These are phyloP conservation scores for Tuber melanosporum DNA, from an alignment of 495 filamentous ascomycete genomes.

Conservation along the genomic window DNA sequence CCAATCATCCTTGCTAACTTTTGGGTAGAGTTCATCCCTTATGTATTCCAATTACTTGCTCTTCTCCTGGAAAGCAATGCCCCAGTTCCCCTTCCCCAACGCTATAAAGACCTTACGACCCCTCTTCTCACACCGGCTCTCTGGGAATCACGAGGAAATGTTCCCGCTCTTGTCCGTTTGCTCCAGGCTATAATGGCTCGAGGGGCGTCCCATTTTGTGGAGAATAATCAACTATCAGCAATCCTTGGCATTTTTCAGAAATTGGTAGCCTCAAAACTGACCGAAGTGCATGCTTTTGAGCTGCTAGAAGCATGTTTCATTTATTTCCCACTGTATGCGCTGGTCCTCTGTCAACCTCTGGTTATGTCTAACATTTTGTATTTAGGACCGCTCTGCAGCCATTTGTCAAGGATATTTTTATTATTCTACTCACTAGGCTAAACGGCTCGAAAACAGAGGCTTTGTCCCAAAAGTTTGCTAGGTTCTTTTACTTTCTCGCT, in stretches of 20 bases:
- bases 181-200: slow-evolving; percentile 77
- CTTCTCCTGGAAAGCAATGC: slow-evolving; percentile 79
- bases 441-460: slow-evolving; percentile 70
- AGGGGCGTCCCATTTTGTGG: slow-evolving; percentile 61
- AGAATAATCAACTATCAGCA: slow-evolving; percentile 68
- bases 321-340: slow-evolving; percentile 57
- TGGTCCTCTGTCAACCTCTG: neutral
- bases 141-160: slow-evolving; percentile 89
- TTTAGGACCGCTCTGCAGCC: slow-evolving; percentile 57
- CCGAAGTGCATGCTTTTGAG: slow-evolving; percentile 79
- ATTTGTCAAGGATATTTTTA: slow-evolving; percentile 73
- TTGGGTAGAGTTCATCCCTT: slow-evolving; percentile 78
- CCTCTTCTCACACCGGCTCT: slow-evolving; percentile 66
- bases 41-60: slow-evolving; percentile 91
- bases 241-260: slow-evolving; percentile 90
- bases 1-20: slow-evolving; percentile 1
- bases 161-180: slow-evolving; percentile 79
- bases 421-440: slow-evolving; percentile 74
- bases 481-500: slow-evolving; percentile 86
- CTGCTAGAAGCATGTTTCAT: slow-evolving; percentile 72
- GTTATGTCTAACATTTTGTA: slow-evolving; percentile 37
- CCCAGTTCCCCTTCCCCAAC: slow-evolving; percentile 61
- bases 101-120: slow-evolving; percentile 67
- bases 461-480: slow-evolving; percentile 72
- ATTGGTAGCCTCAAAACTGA: slow-evolving; percentile 63